Conservation (phyloP, 2,329 filamentous ascomycete genomes). For the Phaeosphaeria sp. region DNA sequence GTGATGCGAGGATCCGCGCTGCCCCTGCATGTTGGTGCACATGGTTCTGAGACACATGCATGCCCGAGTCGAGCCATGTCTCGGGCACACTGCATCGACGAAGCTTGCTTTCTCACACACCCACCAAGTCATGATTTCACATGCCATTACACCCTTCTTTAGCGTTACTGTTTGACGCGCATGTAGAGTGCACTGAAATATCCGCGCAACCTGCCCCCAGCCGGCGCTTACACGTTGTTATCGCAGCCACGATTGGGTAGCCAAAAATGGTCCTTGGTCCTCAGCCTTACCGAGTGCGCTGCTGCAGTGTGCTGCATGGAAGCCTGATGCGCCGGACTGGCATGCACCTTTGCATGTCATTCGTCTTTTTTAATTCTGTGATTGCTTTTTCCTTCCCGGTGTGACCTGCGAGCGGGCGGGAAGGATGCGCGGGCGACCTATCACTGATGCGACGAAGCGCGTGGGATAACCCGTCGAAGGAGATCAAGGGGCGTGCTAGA, state of each 20-base stretch:
- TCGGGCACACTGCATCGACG: slow-evolving; percentile 18
- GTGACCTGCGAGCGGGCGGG: slow-evolving; percentile 4
- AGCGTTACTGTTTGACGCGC: slow-evolving; percentile 5
- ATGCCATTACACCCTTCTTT: slow-evolving; percentile 16
- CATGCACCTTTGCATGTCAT: slow-evolving; percentile 5
- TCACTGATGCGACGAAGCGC: slow-evolving; percentile 5
- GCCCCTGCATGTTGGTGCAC: slow-evolving; percentile 29
- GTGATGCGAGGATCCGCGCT: slow-evolving; percentile 13
- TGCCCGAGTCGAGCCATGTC: slow-evolving; percentile 11
- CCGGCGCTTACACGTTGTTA: slow-evolving; percentile 15
- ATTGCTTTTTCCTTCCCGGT: slow-evolving; percentile 2
- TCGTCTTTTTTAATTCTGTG: slow-evolving; percentile 1
- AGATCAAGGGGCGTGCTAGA: background rate
- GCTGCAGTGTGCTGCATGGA: slow-evolving; percentile 10
- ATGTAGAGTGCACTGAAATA: slow-evolving; percentile 10
- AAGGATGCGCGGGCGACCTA: slow-evolving; percentile 2
- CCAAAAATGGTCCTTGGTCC: background rate
- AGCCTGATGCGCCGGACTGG: slow-evolving; percentile 9
- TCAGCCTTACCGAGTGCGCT: slow-evolving; percentile 15
- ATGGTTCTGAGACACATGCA: slow-evolving; percentile 36
- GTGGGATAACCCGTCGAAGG: background rate
- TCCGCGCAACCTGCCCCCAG: slow-evolving; percentile 12
- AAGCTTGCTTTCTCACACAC: slow-evolving; percentile 10
- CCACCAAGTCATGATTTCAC: slow-evolving; percentile 3
- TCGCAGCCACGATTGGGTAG: slow-evolving; percentile 10